Conservation (phyloP, 148 eudicot genomes). For the Diospyros kaki region DNA sequence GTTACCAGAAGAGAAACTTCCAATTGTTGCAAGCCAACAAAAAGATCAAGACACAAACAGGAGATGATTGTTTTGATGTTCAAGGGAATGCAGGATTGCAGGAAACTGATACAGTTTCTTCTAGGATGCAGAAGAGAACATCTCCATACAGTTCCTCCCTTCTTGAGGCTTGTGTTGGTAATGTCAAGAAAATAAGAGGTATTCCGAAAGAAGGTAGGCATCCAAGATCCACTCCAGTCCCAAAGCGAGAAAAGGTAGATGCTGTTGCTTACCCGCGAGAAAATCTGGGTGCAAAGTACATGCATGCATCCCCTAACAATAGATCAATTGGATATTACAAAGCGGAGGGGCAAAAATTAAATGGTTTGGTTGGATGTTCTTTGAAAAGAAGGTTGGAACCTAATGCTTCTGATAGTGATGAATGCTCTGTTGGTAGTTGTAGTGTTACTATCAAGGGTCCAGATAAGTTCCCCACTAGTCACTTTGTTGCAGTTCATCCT, state of each 20-base stretch:
- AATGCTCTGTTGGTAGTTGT: constrained; percentile 59
- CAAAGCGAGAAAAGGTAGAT: constrained; percentile 41
- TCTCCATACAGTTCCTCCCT: constrained; percentile 26
- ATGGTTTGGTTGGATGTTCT: constrained; percentile 23
- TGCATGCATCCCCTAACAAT: constrained; percentile 28
- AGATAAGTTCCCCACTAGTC: constrained; percentile 21
- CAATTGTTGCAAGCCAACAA: constrained; percentile 10
- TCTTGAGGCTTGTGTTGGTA: constrained; percentile 12
- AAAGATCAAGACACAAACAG: constrained; percentile 5
- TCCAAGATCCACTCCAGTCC: constrained; percentile 12
- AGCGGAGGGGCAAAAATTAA: constrained; percentile 21
- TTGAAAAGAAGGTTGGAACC: constrained; percentile 21
- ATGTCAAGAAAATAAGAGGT: constrained; percentile 17
- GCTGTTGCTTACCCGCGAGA: constrained; percentile 36
- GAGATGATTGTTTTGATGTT: neutral
- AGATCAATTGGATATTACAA: constrained; percentile 21
- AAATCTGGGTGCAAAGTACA: constrained; percentile 27
- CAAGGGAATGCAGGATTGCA: constrained; percentile 10
- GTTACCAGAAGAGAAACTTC: constrained; percentile 13
- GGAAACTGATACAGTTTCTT: constrained; percentile 20
- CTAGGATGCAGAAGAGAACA: constrained; percentile 25
- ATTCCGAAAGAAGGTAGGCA: constrained; percentile 22
- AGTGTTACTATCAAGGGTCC: constrained; percentile 25
- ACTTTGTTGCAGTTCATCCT: constrained; percentile 20
- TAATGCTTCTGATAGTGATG: constrained; percentile 36